These are phyloP conservation scores for Ophiostoma quercus DNA, from an alignment of 2,329 filamentous ascomycete genomes.

Conservation along the genomic window DNA sequence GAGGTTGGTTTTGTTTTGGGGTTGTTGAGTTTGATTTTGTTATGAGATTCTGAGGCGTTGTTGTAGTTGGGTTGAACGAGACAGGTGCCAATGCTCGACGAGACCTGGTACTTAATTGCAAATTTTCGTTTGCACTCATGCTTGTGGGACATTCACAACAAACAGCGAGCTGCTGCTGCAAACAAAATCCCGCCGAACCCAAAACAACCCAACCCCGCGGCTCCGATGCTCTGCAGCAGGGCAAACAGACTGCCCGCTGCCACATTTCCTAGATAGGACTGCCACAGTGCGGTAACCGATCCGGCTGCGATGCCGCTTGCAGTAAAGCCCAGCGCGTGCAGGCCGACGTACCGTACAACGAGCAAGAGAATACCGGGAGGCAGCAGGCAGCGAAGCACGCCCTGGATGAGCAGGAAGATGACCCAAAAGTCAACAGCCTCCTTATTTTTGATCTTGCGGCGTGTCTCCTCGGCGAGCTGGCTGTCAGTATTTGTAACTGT, in stretches of 20 bases:
- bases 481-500: background rate
- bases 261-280: background rate
- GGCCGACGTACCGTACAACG: background rate
- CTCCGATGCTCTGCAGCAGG: background rate
- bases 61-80: too few relatives aligned
- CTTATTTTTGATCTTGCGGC: background rate
- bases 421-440: background rate
- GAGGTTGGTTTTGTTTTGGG: too few relatives aligned
- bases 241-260: background rate
- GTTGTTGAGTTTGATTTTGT: too few relatives aligned
- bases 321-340: background rate
- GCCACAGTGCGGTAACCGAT: background rate
- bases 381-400: background rate
- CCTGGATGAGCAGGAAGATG: background rate
- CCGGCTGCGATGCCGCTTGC: background rate
- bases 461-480: background rate
- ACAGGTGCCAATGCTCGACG: too few relatives aligned
- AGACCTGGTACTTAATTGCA: too few relatives aligned
- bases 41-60: too few relatives aligned
- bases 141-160: too few relatives aligned
- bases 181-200: background rate
- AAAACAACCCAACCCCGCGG: background rate
- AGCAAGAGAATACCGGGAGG: background rate
- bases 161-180: too few relatives aligned
- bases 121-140: too few relatives aligned